A percentile compares a stretch with the other conserved stretches of the same genome.
Conservation (phyloP, 345 rosid genomes). For the Schrenkiella parvula region DNA sequence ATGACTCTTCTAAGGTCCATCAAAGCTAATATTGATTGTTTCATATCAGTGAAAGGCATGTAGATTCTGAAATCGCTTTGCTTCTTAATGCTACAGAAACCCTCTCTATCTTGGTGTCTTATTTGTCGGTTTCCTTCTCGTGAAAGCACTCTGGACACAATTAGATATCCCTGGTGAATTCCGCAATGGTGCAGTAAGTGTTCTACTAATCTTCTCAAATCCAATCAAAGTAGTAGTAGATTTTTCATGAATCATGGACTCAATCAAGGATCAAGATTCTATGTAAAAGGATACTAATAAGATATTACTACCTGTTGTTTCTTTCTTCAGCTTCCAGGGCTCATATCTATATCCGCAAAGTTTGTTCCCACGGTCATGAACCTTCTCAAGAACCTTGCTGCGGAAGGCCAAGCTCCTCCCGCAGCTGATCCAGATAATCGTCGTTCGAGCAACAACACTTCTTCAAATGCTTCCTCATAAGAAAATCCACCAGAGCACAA, state of each 20-base stretch:
- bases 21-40: neutral
- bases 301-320: conserved; percentile 3
- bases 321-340: conserved; percentile 74
- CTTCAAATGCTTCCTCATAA: conserved; percentile 25
- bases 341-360: conserved; percentile 74
- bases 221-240: neutral
- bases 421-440: conserved; percentile 34
- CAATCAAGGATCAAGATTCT: neutral
- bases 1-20: conserved; percentile 88
- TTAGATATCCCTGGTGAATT: conserved; percentile 83
- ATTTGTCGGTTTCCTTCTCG: conserved; percentile 62
- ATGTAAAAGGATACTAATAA: neutral
- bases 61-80: neutral
- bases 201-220: neutral
- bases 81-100: conserved; percentile 53
- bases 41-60: neutral
- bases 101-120: conserved; percentile 68
- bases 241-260: neutral
- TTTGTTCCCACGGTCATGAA: conserved; percentile 90
- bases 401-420: conserved; percentile 60
- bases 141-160: conserved; percentile 90
- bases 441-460: conserved; percentile 4
- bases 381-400: conserved; percentile 74
- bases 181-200: conserved; percentile 87
- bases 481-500: conserved; percentile 38